Base-by-base conservation (phyloP, 2,329 filamentous ascomycete genomes). In the Calonectria fujianensis region DNA sequence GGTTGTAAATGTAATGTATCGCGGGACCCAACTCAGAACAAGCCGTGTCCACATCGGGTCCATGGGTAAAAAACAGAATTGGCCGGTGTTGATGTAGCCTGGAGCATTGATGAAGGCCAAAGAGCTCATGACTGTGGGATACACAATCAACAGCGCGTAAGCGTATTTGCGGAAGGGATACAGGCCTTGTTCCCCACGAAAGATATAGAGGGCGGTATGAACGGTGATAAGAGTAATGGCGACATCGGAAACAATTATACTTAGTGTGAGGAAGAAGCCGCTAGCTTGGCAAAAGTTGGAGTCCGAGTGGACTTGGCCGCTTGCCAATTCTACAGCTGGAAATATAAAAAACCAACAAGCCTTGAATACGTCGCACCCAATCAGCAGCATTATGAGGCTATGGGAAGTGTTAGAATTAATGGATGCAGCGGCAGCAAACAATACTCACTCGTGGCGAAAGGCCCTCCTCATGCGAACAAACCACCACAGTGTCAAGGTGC, bases 361-460 rank as follows among this genome's bases (percentile, higher is more conserved):
- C 83, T 94, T 94, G 84, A 93, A 90, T 81, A 94, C 89, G 83
- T 96, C 94, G 78, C 93, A 93, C 75, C 92, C 89, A 61, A 96
- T 92, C 18, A 96, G 87, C 50, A 95, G 84, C 88, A 96, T 91
- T 72, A 96, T 93, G 70, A 96, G 88, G 76, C 93, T 95, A 48
- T 3, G 8, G 4, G 24, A 20, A 6, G n/a, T 63, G 68, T 81
- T n/a, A 81, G 76, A 31, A 48, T 31, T 9, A 31, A 31, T n/a
- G 31, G 54, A 6, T 16, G 13, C 5, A 2, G 3, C 13, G 27
- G 18, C 10, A 11, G 67, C 54, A n/a, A 50, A 16, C 3, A n/a
- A 9, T 8, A 85, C 90, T 85, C 69, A 80, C 82, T 82, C 79
- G 74, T 96, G 93, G 59, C 94, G 91, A 83, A 96, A 96, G 76